Evolutionary conservation across 164 flowering plant species (phyloP).

Genomic region (grape (Vitis vinifera)): DNA sequence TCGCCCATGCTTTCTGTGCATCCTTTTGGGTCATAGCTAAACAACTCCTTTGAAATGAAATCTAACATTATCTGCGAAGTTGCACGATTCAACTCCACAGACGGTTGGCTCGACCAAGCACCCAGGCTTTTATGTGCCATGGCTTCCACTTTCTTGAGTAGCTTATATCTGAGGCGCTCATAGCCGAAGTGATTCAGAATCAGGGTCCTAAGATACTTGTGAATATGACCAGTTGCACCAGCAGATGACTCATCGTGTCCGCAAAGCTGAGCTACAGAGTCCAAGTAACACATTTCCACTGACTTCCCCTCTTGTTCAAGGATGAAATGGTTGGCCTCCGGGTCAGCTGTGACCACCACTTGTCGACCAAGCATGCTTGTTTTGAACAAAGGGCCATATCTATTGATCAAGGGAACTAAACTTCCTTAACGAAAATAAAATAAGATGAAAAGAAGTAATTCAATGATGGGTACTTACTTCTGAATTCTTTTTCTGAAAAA

Average conservation of each 20-base stretch:
- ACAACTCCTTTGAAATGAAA: constrained; percentile 17
- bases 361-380: constrained; percentile 11
- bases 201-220: no score
- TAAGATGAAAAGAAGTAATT: no score
- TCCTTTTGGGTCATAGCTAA: no score
- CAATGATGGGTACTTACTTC: no score
- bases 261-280: constrained; percentile 16
- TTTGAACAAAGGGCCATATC: constrained; percentile 6
- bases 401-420: not conserved
- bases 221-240: no score
- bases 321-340: constrained; percentile 17
- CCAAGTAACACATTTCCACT: constrained; percentile 19
- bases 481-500: no score
- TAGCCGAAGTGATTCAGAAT: no score
- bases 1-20: no score
- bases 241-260: not conserved
- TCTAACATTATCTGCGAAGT: constrained; percentile 8
- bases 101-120: constrained; percentile 1
- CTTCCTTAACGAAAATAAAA: no score
- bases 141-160: not conserved
- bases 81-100: constrained; percentile 10
- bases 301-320: constrained; percentile 24
- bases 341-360: constrained; percentile 22
- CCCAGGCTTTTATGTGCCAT: constrained; percentile 9
- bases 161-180: no score